Evolutionary conservation across 1,284 basidiomycete species (phyloP), one percentile per base, ranked within the genome.

Genomic region (Tetrapyrgos nigripes): DNA sequence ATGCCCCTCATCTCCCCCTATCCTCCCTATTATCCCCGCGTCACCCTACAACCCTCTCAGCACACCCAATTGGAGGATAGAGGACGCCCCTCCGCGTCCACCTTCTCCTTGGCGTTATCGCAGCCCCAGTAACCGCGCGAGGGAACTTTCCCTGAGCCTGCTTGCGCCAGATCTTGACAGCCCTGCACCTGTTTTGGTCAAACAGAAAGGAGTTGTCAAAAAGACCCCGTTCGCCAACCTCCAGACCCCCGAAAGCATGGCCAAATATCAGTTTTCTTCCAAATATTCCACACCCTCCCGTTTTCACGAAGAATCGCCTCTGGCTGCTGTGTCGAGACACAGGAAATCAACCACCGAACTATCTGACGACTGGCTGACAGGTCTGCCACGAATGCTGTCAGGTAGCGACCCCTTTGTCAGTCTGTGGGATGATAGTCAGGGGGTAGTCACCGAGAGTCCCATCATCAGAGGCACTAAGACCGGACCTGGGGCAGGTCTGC

Each of bases 21-120:
- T 72, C 56, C 55, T 60, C 14, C 60, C 64, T 28, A 66, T 79
- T 29, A 75, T 86, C 49, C 84, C 86, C 8, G 78, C 83, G 61
- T 89, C 89, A 1, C 89, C 89, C 2, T 91, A 91, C 60, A 82
- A 92, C 66, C 89, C 89, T 33, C 78, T 83, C 10, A 73, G 82
- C 29, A 91, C 89, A 0, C 89, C 89, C 8, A 40, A 40, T 40
- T 40, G 37, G 37, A 40, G 37, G 17, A n/a, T 40, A n/a, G 37
- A 40, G 17, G 37, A 40, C 68, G 90, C 88, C 6, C 86, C 89
- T 11, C 82, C 85, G 0, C 86, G 83, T 6, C 79, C 87, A 21
- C 87, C 88, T 6, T 87, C 84, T 19, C 89, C 90, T 4, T 92
- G 89, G 90, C 83, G 87, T 35, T 91, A 85, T 68, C 83, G 86